Conservation (phyloP, 2,329 filamentous ascomycete genomes). For the Verticillium dahliae region DNA sequence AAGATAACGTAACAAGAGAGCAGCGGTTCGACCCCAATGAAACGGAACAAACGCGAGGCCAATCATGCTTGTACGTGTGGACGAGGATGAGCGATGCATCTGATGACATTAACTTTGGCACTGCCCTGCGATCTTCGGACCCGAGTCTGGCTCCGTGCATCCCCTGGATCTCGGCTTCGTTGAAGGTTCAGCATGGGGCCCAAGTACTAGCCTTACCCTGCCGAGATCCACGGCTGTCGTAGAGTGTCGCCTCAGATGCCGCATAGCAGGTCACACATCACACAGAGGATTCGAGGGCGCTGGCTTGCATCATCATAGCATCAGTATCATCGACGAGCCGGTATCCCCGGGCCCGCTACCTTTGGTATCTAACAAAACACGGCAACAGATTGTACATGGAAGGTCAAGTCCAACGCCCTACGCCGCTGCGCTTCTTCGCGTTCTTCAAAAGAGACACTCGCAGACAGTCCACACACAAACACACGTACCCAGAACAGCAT, state of each 20-base stretch:
- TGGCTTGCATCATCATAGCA: background rate
- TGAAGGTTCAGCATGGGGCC: no score
- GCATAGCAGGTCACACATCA: background rate
- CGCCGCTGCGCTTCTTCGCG: background rate
- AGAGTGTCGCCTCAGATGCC: background rate
- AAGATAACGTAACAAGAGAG: background rate
- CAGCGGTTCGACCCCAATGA: background rate
- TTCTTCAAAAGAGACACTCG: background rate
- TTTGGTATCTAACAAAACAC: background rate
- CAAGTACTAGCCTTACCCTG: background rate
- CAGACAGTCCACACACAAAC: background rate
- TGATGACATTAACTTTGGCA: background rate
- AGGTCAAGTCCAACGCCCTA: background rate
- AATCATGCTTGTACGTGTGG: background rate
- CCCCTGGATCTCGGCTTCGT: no score
- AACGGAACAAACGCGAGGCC: background rate
- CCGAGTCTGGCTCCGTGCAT: no score
- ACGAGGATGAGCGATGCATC: background rate
- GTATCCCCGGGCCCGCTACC: background rate
- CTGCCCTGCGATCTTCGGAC: no score
- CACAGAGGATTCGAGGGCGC: background rate
- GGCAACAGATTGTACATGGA: background rate
- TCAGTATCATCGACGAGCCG: background rate
- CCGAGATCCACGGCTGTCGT: background rate
- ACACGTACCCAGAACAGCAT: background rate